Percentiles rank a stretch among this genome's conserved stretches.
phyloP scores from a whole-genome alignment of 2,329 filamentous ascomycete genomes.

The Ascochyta lentis region DNA sequence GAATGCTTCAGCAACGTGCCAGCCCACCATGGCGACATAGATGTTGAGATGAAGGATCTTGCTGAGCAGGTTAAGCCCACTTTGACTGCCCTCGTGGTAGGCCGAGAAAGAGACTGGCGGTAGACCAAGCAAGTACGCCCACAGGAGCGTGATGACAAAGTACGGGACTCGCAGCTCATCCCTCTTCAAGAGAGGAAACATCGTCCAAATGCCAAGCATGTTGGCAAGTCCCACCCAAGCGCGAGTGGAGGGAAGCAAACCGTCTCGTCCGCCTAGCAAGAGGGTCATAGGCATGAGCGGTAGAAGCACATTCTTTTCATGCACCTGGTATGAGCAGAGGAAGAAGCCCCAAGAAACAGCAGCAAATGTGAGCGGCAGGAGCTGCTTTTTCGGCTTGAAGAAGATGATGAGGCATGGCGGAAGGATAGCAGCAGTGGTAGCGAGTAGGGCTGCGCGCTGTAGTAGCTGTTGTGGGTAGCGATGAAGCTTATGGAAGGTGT shows the following conservation, averaged over 20 bases:
- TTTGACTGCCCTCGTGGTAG: slow-evolving; percentile 61
- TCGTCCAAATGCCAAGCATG: slow-evolving; percentile 85
- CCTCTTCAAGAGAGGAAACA: slow-evolving; percentile 87
- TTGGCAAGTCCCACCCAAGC: slow-evolving; percentile 98
- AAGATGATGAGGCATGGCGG: slow-evolving; percentile 83
- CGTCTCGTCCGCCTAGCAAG: slow-evolving; percentile 78
- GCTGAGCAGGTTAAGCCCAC: slow-evolving; percentile 60
- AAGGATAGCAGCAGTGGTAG: slow-evolving; percentile 77
- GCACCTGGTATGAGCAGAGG: slow-evolving; percentile 95
- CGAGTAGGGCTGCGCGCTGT: slow-evolving; percentile 75
- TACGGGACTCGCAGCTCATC: slow-evolving; percentile 88
- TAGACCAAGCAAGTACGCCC: slow-evolving; percentile 88
- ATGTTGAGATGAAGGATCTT: slow-evolving; percentile 78
- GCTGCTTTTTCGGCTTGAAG: slow-evolving; percentile 74
- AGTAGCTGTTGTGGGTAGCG: slow-evolving; percentile 74
- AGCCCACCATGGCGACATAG: slow-evolving; percentile 77
- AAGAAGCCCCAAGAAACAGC: slow-evolving; percentile 96
- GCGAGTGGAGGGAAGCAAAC: slow-evolving; percentile 75
- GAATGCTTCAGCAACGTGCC: slow-evolving; percentile 79
- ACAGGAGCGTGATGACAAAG: slow-evolving; percentile 80
- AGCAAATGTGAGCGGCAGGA: slow-evolving; percentile 81
- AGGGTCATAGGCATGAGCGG: slow-evolving; percentile 94
- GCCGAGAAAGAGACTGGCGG: slow-evolving; percentile 76
- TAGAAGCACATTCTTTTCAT: slow-evolving; percentile 95
- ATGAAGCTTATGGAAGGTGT: slow-evolving; percentile 86